These are phyloP conservation scores for Chaetoceros tenuissimus DNA, from an alignment of 108 stramenopile genomes.

Conservation along the genomic window DNA sequence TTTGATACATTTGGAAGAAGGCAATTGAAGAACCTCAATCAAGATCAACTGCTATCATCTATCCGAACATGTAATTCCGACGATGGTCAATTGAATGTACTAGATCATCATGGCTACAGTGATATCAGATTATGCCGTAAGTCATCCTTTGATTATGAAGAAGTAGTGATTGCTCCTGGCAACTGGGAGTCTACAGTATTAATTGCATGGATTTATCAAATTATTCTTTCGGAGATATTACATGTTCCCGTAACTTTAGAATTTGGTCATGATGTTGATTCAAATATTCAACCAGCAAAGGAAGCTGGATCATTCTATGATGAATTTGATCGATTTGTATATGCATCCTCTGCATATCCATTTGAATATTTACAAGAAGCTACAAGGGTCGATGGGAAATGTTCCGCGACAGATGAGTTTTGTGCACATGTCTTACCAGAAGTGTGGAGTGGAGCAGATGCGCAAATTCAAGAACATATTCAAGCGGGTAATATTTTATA, in stretches of 20 bases:
- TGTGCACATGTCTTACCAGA: not conserved
- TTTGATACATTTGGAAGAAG: no score
- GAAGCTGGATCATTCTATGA: not conserved
- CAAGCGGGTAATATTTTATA: not conserved
- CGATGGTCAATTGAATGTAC: no score
- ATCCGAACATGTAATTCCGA: no score
- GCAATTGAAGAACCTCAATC: no score
- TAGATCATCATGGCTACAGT: no score
- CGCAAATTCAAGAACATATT: not conserved
- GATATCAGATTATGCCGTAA: no score
- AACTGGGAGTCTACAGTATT: no score
- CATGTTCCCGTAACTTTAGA: conserved; percentile 10
- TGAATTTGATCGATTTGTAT: not conserved
- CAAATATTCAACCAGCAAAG: not conserved
- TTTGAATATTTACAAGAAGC: not conserved
- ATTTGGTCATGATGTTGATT: no score
- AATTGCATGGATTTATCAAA: conserved; percentile 5
- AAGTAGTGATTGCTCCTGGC: no score
- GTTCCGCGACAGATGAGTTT: not conserved
- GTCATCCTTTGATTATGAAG: no score
- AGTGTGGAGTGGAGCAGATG: not conserved
- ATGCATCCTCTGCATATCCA: not conserved
- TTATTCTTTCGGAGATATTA: conserved; percentile 4
- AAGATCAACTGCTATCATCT: no score
- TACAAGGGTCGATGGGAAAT: not conserved